Percentiles rank a stretch among this genome's conserved stretches.
Evolutionary conservation across 495 filamentous ascomycete genomes (phyloP).

Genomic region (Xylaria scruposa): DNA sequence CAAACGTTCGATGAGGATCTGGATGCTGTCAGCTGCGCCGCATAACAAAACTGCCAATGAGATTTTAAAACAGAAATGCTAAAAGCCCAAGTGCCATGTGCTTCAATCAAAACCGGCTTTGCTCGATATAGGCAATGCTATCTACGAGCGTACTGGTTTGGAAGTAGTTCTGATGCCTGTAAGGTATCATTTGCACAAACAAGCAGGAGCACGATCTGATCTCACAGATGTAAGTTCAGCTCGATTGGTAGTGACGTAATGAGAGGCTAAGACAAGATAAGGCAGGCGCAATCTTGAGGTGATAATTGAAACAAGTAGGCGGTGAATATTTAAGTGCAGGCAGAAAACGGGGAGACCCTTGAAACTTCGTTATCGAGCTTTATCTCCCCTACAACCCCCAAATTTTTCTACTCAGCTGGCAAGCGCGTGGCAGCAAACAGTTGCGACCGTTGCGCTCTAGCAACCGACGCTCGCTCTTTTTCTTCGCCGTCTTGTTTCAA

Average conservation of each 20-base stretch:
- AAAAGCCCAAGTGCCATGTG: no score
- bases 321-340: not conserved
- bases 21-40: no score
- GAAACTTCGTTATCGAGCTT: conserved; percentile 20
- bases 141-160: no score
- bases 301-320: not conserved
- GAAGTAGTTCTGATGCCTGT: no score
- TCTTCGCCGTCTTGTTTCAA: no score
- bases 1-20: no score
- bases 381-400: conserved; percentile 29
- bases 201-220: not conserved
- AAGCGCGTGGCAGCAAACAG: not conserved
- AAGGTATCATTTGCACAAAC: no score
- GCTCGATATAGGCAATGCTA: no score
- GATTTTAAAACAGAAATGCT: no score
- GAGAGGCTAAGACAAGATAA: no score
- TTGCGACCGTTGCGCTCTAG: conserved; percentile 10
- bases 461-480: conserved; percentile 21
- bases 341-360: not conserved
- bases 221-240: not conserved
- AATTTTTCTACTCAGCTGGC: conserved; percentile 32
- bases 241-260: no score
- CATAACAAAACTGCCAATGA: not conserved
- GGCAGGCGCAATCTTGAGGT: not conserved
- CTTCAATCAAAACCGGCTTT: no score